A percentile compares a stretch with the other conserved stretches of the same genome.
phyloP scores from a whole-genome alignment of 305 asterid genomes.

The Fraxinus greggii region DNA sequence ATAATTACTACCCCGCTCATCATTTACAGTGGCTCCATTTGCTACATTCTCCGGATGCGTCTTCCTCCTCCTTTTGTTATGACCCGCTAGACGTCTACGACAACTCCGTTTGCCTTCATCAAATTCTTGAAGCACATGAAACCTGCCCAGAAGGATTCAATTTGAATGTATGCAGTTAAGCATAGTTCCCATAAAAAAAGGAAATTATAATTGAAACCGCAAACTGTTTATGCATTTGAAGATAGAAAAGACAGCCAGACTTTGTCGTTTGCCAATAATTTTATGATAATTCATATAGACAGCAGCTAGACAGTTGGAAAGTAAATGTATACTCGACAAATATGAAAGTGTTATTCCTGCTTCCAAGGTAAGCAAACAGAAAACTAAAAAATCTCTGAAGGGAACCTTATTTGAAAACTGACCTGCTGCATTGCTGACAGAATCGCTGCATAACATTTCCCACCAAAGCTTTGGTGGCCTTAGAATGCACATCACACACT shows the following conservation, averaged over 20 bases:
- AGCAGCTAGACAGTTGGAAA: background rate
- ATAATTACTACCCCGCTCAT: conserved; percentile 65
- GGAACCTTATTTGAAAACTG: conserved; percentile 4
- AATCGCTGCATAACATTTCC: conserved; percentile 80
- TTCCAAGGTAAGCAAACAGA: background rate
- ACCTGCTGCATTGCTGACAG: conserved; percentile 99
- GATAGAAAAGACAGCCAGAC: background rate
- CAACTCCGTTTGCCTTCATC: conserved; percentile 98
- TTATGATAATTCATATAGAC: background rate
- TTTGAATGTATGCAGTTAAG: background rate
- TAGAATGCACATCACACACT: conserved; percentile 88
- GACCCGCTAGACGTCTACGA: conserved; percentile 97
- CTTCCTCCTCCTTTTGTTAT: conserved; percentile 83
- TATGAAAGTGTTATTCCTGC: background rate
- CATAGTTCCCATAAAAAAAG: background rate
- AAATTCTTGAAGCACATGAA: conserved; percentile 89
- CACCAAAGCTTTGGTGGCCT: conserved; percentile 73
- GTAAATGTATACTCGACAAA: background rate
- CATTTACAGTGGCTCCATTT: conserved; percentile 44
- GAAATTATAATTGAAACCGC: background rate
- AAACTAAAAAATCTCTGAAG: background rate
- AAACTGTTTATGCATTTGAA: background rate
- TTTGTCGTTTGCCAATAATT: background rate
- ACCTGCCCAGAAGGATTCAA: conserved; percentile 46
- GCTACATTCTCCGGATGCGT: conserved; percentile 74